Evolutionary conservation across 2,329 filamentous ascomycete genomes (phyloP), one percentile per base, ranked within the genome.

Genomic region (Niveomyces coronatus): DNA sequence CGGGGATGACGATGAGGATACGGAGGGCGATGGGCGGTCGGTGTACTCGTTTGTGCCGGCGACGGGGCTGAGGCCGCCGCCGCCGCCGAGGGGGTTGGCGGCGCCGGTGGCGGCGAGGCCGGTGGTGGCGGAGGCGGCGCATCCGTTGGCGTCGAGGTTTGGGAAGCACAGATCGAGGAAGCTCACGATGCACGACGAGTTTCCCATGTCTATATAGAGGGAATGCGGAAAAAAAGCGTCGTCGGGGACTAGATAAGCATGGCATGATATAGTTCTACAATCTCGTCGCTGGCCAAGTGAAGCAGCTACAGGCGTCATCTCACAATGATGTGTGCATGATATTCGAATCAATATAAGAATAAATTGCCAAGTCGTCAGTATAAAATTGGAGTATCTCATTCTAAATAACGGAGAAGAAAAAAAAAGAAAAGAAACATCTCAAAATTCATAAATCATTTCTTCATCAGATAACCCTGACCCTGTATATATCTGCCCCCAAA

Each of bases 401-500:
- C 4, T 13, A 11, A 17, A 19, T 6, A 19, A 18, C 4, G 6
- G n/a, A 1, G 19, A 17, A 31, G 10, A 35, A 24, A 35, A 23
- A 19, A 6, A 15, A 9, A 40, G 18, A 23, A 35, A 31, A 24
- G 36, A 26, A 36, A 42, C 26, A 37, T 29, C 34, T 20, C 33
- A 37, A 42, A 15, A 36, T 34, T 31, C 36, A 26, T 39, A 39
- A 39, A 44, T 43, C 44, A 39, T 40, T 31, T 37, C 22, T 14
- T 44, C 39, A 26, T 45, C 37, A 45, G 42, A 37, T 42, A 40
- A 40, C 18, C 13, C 8, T 23, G 5, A 22, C 35, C 35, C 28
- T 22, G 27, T 37, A 31, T 37, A 37, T 31, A 31, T n/a, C n/a
- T n/a, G n/a, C n/a, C n/a, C n/a, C n/a, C n/a, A 46, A 43, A 41